Conservation (phyloP, 2,329 filamentous ascomycete species). For the Knufia fluminis region DNA sequence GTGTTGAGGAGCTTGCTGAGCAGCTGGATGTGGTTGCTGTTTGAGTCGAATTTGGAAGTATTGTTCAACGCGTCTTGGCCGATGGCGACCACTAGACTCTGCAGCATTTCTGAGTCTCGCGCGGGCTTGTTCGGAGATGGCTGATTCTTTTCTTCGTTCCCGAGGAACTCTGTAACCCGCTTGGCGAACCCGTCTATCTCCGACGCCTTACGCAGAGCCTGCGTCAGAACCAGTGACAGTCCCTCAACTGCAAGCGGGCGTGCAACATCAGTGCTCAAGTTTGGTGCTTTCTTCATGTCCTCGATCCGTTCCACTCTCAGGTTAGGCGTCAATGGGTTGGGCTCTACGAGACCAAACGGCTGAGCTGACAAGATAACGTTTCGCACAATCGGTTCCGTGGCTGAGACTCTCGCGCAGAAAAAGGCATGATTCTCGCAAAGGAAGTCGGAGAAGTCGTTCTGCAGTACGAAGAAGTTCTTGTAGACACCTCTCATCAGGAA, state of each 20-base stretch:
- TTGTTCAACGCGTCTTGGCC: slow-evolving; percentile 57
- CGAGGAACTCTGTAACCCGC: slow-evolving; percentile 55
- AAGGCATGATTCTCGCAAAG: slow-evolving; percentile 76
- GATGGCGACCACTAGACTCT: slow-evolving; percentile 75
- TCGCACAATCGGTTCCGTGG: slow-evolving; percentile 75
- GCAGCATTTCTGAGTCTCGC: slow-evolving; percentile 64
- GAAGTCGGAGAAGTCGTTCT: slow-evolving; percentile 93
- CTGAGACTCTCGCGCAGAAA: slow-evolving; percentile 71
- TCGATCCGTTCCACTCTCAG: slow-evolving; percentile 69
- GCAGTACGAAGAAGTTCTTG: slow-evolving; percentile 72
- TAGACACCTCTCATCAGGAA: slow-evolving; percentile 77
- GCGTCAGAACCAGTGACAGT: slow-evolving; percentile 47
- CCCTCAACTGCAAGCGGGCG: slow-evolving; percentile 38
- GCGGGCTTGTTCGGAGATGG: slow-evolving; percentile 57
- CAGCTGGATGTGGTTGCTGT: slow-evolving; percentile 59
- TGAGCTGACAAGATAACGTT: slow-evolving; percentile 81
- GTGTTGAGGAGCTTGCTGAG: slow-evolving; percentile 69
- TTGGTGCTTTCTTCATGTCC: slow-evolving; percentile 60
- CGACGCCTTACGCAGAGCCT: slow-evolving; percentile 35
- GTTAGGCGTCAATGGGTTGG: slow-evolving; percentile 62
- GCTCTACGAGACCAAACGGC: slow-evolving; percentile 61
- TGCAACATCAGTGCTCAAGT: slow-evolving; percentile 54
- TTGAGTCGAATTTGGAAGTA: slow-evolving; percentile 50
- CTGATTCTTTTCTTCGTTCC: slow-evolving; percentile 54
- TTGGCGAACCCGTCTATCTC: slow-evolving; percentile 56